Base-by-base conservation (phyloP, 2,329 filamentous ascomycete species). In the Cordyceps javanica region DNA sequence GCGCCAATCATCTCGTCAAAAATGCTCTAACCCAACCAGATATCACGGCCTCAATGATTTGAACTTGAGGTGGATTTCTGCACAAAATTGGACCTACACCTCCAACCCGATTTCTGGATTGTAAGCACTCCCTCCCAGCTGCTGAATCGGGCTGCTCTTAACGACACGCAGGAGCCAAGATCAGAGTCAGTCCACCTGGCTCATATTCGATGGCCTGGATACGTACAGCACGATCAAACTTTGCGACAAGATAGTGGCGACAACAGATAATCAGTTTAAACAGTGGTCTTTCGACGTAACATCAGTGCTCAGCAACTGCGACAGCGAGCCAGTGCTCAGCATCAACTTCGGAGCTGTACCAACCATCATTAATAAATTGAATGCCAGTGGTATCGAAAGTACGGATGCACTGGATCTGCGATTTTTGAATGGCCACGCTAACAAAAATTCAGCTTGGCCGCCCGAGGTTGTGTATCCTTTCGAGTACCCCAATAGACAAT, bases 151-250 rank as follows among this genome's bases (percentile, higher is more conserved):
- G 59, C 46, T 28, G 16, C 61, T 28, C 28, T 52, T 45, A 54
- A 9, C 26, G 57, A 8, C n/a, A 64, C 45, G 42, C 68, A 71
- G 16, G 73, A 38, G 66, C 66, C 2, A 72, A 63, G 6, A 82
- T 77, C 3, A 39, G 9, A 16, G 26, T 6, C 23, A 30, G 23
- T 52, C 49, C n/a, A 52, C 49, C n/a, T 85, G 77, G 72, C 74
- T 86, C 1, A 70, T 85, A 0, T 86, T 86, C 69, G 77, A 86
- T 58, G 83, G 83, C 5, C 72, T 86, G 2, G 83, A 87, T 61
- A 86, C 83, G 0, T 85, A 84, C 63, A 73, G 81, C 9, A 78
- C 77, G 11, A 77, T 87, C 51, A 71, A 73, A 6, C 71, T 86
- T 34, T 86, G 83, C 61, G 77, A 74, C 0, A 67, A 80, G 25